These are phyloP conservation scores for Knufia petricola DNA, from an alignment of 2,329 filamentous ascomycete genomes.

Conservation along the genomic window DNA sequence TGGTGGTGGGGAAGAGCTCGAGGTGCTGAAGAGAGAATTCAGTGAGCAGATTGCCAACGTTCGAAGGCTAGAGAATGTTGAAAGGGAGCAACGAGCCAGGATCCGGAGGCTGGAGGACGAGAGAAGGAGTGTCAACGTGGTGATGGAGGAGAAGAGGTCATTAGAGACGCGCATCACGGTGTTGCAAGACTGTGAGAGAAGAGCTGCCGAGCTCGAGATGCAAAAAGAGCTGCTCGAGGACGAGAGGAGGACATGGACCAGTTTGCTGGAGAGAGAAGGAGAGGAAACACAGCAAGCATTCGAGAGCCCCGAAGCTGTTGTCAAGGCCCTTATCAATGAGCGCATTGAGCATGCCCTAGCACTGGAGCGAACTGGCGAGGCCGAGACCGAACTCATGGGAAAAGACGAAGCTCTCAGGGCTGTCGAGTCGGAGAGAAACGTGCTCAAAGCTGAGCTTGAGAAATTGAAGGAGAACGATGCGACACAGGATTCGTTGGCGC, in stretches of 20 bases:
- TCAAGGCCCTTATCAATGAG: constrained; percentile 72
- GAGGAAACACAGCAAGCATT: constrained; percentile 60
- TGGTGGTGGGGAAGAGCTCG: constrained; percentile 75
- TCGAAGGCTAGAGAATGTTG: constrained; percentile 67
- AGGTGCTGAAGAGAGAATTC: constrained; percentile 76
- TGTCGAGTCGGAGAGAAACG: constrained; percentile 60
- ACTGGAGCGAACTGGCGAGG: constrained; percentile 66
- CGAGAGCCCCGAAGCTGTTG: constrained; percentile 78
- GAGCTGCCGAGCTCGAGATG: constrained; percentile 68
- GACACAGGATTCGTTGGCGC: constrained; percentile 31
- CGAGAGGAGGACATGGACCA: constrained; percentile 76
- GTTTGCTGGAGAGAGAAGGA: constrained; percentile 64
- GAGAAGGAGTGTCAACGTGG: constrained; percentile 80
- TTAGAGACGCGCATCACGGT: constrained; percentile 68
- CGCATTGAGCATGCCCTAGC: constrained; percentile 69
- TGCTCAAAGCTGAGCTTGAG: constrained; percentile 60
- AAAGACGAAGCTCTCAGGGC: constrained; percentile 65
- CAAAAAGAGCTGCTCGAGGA: constrained; percentile 83
- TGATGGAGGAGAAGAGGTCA: constrained; percentile 87
- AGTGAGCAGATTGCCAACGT: constrained; percentile 90
- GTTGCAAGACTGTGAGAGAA: constrained; percentile 62
- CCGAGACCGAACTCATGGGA: constrained; percentile 68
- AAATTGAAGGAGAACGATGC: constrained; percentile 48
- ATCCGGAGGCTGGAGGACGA: constrained; percentile 71
- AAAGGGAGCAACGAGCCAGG: constrained; percentile 68